Percentiles rank a stretch among this genome's conserved stretches.
phyloP scores from a whole-genome alignment of 305 asterid genomes.

The Plantago coronopus region DNA sequence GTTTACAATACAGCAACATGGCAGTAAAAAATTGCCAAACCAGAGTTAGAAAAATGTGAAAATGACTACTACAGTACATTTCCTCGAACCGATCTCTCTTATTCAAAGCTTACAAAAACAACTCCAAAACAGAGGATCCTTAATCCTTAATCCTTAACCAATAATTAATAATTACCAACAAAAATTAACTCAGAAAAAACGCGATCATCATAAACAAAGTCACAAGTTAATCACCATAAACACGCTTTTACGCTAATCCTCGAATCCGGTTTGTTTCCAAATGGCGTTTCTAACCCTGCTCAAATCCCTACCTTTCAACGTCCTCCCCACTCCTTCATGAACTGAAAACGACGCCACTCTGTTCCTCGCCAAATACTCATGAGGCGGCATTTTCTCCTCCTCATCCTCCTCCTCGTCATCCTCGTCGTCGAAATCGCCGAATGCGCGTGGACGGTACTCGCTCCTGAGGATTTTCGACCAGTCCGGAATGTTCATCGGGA shows the following conservation, averaged over 20 bases:
- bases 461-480: constrained; percentile 55
- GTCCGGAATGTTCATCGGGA: constrained; percentile 63
- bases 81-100: not conserved
- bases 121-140: constrained; percentile 1
- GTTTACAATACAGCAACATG: not conserved
- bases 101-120: not conserved
- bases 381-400: constrained; percentile 54
- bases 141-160: not conserved
- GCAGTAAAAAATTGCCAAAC: not conserved
- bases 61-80: not conserved
- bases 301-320: constrained; percentile 73
- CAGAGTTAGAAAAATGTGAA: constrained; percentile 8
- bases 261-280: constrained; percentile 66
- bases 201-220: not conserved
- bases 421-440: constrained; percentile 19
- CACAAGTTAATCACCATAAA: not conserved
- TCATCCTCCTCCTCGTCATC: constrained; percentile 23
- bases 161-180: too few species aligned
- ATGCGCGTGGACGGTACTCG: constrained; percentile 35
- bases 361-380: constrained; percentile 62
- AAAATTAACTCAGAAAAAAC: not conserved
- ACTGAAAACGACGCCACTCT: constrained; percentile 69
- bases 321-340: constrained; percentile 70
- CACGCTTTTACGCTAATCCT: constrained; percentile 30
- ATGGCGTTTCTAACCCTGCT: constrained; percentile 68